Evolutionary conservation across 169 alveolate genomes (phyloP), one percentile per base, ranked within the genome.

Genomic region (Eimeria falciformis): DNA sequence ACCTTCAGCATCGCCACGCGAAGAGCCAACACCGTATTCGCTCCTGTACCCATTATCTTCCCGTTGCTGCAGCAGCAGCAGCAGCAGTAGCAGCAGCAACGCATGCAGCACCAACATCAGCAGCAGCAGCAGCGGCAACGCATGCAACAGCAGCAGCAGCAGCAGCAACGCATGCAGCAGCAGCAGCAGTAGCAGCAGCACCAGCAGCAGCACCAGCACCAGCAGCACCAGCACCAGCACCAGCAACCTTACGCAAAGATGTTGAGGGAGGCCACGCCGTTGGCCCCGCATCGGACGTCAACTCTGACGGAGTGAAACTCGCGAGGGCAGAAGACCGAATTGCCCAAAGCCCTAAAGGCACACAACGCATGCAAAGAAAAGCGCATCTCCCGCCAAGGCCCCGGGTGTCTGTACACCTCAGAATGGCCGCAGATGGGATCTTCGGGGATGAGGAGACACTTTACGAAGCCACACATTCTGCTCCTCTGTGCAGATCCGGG

Each of bases 231-330:
- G 71, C 79, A 68, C n/a, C 79, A 73, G 55, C 84, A 73, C 37
- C 84, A 73, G 55, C 84, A 37, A 14, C 84, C 9, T n/a, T 29
- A 45, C 91, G 71, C 46, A 50, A 84, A 84, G 1, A 84, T 62
- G 33, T 84, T 84, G 33, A 84, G 71, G 53, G 91, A 84, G 3
- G 91, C 91, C 9, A 84, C 23, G 27, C 83, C 71, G 33, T 84
- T 58, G 29, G 91, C 53, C 33, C 82, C 62, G 27, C 91, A 84
- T 0, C 91, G 91, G 47, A 84, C 69, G 46, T 84, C 91, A n/a
- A 84, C 91, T 7, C 91, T 62, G 37, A 84, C 91, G 27, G 82
- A 58, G 46, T 84, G 83, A 45, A 84, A 84, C 27, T 65, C 82
- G 14, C 68, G 82, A 21, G 91, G 91, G 23, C 33, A 58, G 29